Percentiles rank a stretch among this genome's conserved stretches.
Evolutionary conservation across 495 filamentous ascomycete species (phyloP).

Genomic region (Delitschia confertaspora): DNA sequence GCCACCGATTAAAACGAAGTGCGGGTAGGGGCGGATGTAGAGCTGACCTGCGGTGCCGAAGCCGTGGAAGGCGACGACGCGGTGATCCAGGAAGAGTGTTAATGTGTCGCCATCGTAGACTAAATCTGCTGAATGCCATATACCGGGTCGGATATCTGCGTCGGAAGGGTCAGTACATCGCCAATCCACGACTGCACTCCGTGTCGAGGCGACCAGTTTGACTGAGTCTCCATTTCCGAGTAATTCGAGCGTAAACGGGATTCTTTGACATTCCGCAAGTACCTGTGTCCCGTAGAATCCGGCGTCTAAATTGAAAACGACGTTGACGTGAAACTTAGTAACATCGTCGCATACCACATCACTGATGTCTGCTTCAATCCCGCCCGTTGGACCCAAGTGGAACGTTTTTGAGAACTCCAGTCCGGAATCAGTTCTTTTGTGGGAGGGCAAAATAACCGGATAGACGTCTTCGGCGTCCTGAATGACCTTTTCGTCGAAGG

Average conservation of each 20-base stretch:
- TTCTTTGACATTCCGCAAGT: not conserved
- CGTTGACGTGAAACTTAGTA: constrained; percentile 1
- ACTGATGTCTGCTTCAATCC: not conserved
- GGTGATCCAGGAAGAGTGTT: constrained; percentile 1
- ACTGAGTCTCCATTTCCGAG: not conserved
- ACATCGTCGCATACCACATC: not conserved
- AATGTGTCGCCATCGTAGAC: constrained; percentile 8
- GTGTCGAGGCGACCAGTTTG: not conserved
- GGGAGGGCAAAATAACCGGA: not conserved
- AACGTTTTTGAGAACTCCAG: not conserved
- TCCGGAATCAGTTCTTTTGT: not conserved
- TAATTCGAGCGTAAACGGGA: not conserved
- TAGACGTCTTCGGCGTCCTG: not conserved
- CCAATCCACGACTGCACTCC: not conserved
- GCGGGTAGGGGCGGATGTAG: not conserved
- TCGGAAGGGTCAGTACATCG: not conserved
- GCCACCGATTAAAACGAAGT: not conserved
- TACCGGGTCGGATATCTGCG: constrained; percentile 1
- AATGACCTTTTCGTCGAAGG: constrained; percentile 1
- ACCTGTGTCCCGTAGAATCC: constrained; percentile 1
- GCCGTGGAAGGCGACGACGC: constrained; percentile 2
- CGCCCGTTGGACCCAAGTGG: not conserved
- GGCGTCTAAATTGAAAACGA: not conserved
- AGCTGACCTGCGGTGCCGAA: constrained; percentile 1
- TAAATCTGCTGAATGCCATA: constrained; percentile 9